phyloP scores from a whole-genome alignment of 805 yeast genomes.

The Lipomyces starkeyi region DNA sequence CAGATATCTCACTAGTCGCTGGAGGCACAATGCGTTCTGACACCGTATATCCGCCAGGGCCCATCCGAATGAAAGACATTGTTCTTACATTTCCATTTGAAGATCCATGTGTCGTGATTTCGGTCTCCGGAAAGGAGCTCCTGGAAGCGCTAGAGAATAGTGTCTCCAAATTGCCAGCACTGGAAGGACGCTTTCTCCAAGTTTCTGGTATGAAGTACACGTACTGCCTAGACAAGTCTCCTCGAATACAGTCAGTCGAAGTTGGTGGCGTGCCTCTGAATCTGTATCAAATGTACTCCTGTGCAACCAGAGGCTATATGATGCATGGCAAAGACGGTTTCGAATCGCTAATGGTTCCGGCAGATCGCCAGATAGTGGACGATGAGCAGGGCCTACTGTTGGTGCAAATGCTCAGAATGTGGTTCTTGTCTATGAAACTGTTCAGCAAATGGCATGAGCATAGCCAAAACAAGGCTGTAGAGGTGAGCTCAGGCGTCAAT shows the following conservation, averaged over 20 bases:
- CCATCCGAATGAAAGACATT: slow-evolving; percentile 32
- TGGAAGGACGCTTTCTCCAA: slow-evolving; percentile 39
- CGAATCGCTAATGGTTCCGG: slow-evolving; percentile 22
- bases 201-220: slow-evolving; percentile 37
- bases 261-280: slow-evolving; percentile 32
- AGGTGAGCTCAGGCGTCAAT: background rate
- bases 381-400: slow-evolving; percentile 36
- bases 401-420: slow-evolving; percentile 37
- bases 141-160: slow-evolving; percentile 37
- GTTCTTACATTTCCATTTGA: slow-evolving; percentile 39
- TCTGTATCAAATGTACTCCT: slow-evolving; percentile 24
- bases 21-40: slow-evolving; percentile 41
- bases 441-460: slow-evolving; percentile 22
- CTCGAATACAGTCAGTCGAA: slow-evolving; percentile 30
- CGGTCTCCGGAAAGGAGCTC: slow-evolving; percentile 32
- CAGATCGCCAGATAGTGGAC: slow-evolving; percentile 34
- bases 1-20: slow-evolving; percentile 37
- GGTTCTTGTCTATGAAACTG: slow-evolving; percentile 34
- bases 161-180: slow-evolving; percentile 39
- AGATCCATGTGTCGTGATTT: slow-evolving; percentile 40
- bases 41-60: slow-evolving; percentile 30
- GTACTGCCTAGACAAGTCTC: slow-evolving; percentile 27
- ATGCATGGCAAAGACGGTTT: slow-evolving; percentile 39
- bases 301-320: slow-evolving; percentile 39
- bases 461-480: background rate